Percentiles rank a stretch among this genome's conserved stretches.
Conservation (phyloP, 129 eudicot genomes). For the Tanacetum coccineum region DNA sequence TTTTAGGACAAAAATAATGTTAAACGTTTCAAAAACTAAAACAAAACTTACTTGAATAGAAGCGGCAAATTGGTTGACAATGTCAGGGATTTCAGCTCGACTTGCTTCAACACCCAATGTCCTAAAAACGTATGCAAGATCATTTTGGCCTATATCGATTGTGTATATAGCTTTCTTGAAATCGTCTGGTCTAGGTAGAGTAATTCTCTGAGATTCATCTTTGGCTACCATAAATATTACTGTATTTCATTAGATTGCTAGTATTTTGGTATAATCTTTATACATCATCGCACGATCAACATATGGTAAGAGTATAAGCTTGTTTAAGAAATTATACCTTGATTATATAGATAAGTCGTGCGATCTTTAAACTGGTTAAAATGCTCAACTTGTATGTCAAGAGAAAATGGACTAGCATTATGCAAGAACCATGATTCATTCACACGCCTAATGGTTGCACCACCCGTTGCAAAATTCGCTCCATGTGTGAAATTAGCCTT, state of each 20-base stretch:
- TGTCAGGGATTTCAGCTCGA: slow-evolving; percentile 35
- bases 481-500: slow-evolving; percentile 57
- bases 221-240: slow-evolving; percentile 27
- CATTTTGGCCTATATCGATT: slow-evolving; percentile 83
- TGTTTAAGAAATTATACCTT: slow-evolving; percentile 32
- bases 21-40: not conserved
- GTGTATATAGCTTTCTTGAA: slow-evolving; percentile 60
- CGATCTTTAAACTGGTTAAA: slow-evolving; percentile 54
- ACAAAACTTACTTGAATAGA: slow-evolving; percentile 42
- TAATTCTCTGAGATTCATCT: slow-evolving; percentile 23
- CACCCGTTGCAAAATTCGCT: slow-evolving; percentile 81
- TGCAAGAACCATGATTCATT: slow-evolving; percentile 50
- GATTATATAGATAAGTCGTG: slow-evolving; percentile 50
- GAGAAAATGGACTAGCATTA: slow-evolving; percentile 58
- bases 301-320: not conserved
- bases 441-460: slow-evolving; percentile 59
- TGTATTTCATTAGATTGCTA: too few species aligned
- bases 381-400: slow-evolving; percentile 64
- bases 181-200: slow-evolving; percentile 53
- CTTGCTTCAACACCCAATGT: slow-evolving; percentile 34
- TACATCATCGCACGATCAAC: not conserved
- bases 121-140: slow-evolving; percentile 41
- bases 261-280: not conserved
- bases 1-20: not conserved
- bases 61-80: slow-evolving; percentile 34